phyloP scores from a whole-genome alignment of 2,329 filamentous ascomycete species.

The Ophiostoma ips region DNA sequence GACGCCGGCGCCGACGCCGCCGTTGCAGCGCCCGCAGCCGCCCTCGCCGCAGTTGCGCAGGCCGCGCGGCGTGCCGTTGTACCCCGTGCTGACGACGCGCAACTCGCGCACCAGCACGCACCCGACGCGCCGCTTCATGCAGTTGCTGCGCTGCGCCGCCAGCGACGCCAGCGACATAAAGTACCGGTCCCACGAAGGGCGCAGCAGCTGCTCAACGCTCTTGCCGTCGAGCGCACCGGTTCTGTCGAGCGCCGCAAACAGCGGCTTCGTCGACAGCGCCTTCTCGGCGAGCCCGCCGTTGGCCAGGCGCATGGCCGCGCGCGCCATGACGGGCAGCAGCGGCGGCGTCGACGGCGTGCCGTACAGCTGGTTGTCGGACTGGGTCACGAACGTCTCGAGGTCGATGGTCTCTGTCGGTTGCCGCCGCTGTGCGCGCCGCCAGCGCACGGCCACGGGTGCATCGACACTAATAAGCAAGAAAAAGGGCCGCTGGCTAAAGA shows the following conservation, averaged over 20 bases:
- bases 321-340: slow-evolving; percentile 63
- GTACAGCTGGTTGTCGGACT: slow-evolving; percentile 66
- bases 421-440: slow-evolving; percentile 53
- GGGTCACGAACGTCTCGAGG: slow-evolving; percentile 42
- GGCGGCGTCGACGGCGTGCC: slow-evolving; percentile 36
- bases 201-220: slow-evolving; percentile 45
- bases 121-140: slow-evolving; percentile 94
- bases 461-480: slow-evolving; percentile 89
- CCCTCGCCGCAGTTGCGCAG: slow-evolving; percentile 85
- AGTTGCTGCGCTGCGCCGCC: slow-evolving; percentile 82
- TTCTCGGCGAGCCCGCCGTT: slow-evolving; percentile 38
- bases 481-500: slow-evolving; percentile 68
- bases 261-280: slow-evolving; percentile 52
- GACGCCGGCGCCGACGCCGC: slow-evolving; percentile 52
- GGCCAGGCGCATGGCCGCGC: slow-evolving; percentile 70
- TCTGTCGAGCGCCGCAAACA: slow-evolving; percentile 57
- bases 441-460: slow-evolving; percentile 72
- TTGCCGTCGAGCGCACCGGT: slow-evolving; percentile 61
- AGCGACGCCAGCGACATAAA: slow-evolving; percentile 96
- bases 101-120: slow-evolving; percentile 80
- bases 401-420: background rate
- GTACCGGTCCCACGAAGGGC: slow-evolving; percentile 91
- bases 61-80: slow-evolving; percentile 91
- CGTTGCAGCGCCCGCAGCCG: slow-evolving; percentile 80
- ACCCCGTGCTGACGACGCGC: slow-evolving; percentile 86